Evolutionary conservation across 169 alveolate species (phyloP), one percentile per base, ranked within the genome.

Genomic region (Perkinsus olseni): DNA sequence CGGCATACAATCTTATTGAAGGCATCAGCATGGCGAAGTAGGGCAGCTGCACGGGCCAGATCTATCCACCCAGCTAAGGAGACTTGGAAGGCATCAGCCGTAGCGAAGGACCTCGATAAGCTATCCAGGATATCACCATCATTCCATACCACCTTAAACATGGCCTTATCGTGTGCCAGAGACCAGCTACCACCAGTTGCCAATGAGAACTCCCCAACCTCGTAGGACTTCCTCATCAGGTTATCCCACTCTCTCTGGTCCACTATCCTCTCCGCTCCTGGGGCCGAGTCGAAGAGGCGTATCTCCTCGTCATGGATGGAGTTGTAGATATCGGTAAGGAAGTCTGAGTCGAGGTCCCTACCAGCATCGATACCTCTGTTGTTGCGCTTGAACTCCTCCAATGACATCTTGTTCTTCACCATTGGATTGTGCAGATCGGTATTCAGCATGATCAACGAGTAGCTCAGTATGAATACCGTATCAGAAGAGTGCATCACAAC

Each of bases 391-490:
- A 97, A 98, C 45, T 97, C 98, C 93, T 98, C 99, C 74, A 97
- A 94, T 38, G 95, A 93, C 98, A 97, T 97, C 94, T 97, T 97
- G 93, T 95, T 96, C 93, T 97, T 97, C n/a, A 98, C 98, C 93
- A 96, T 98, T 38, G 95, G 92, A 94, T 97, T 97, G 93, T 97
- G 99, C 92, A 97, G 94, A 94, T 98, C 99, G 38, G 99, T 97
- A 95, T 98, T 98, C 92, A 98, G 95, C 98, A 98, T 97, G 74
- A 98, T 97, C 50, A 97, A 96, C 17, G 99, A 97, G 93, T 97
- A 97, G 20, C 98, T 95, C 82, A 97, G 94, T 51, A 97, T 97
- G 62, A 97, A 97, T 38, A 97, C 97, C 38, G 96, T 97, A 93
- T 97, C 98, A 39, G 97, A 93, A 94, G 96, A 96, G 91, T 91